Percentiles rank a stretch among this genome's conserved stretches.
Conservation (phyloP, 345 rosid genomes). For the Microthlaspi erraticum region DNA sequence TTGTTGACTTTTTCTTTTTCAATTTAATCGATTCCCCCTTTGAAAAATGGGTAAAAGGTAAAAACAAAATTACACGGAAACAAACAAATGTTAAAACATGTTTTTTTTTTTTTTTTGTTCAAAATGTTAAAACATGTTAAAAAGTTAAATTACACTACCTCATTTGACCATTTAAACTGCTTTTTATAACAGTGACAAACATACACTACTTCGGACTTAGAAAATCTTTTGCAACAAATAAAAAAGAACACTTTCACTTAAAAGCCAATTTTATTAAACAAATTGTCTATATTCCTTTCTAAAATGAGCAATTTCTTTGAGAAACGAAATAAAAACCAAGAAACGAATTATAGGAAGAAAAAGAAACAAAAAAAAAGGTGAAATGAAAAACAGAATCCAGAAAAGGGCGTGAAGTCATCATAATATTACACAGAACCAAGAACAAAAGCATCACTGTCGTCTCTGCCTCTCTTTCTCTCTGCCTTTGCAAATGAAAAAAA, state of each 20-base stretch:
- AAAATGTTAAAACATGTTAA: too few relatives aligned
- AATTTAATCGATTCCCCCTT: too few relatives aligned
- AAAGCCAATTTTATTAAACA: slow-evolving; percentile 4
- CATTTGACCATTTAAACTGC: background rate
- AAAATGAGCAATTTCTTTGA: background rate
- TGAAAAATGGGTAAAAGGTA: too few relatives aligned
- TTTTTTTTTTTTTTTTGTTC: too few relatives aligned
- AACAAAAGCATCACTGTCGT: slow-evolving; percentile 28
- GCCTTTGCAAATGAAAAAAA: slow-evolving; percentile 38
- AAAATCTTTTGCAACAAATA: too few relatives aligned
- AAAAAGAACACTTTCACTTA: background rate
- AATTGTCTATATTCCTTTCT: slow-evolving; percentile 12
- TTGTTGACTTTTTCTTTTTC: too few relatives aligned
- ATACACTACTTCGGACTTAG: background rate
- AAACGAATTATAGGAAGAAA: slow-evolving; percentile 6
- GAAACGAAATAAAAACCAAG: background rate
- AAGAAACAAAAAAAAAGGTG: background rate
- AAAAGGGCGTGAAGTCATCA: slow-evolving; percentile 12
- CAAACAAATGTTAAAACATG: too few relatives aligned
- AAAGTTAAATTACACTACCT: too few relatives aligned
- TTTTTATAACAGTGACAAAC: background rate
- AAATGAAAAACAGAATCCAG: slow-evolving; percentile 30
- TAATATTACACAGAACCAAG: slow-evolving; percentile 31
- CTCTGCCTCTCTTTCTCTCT: slow-evolving; percentile 5
- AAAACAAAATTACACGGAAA: too few relatives aligned